These are phyloP conservation scores for Ligustrum vulgare DNA, from an alignment of 257 asterid species.

Conservation along the genomic window DNA sequence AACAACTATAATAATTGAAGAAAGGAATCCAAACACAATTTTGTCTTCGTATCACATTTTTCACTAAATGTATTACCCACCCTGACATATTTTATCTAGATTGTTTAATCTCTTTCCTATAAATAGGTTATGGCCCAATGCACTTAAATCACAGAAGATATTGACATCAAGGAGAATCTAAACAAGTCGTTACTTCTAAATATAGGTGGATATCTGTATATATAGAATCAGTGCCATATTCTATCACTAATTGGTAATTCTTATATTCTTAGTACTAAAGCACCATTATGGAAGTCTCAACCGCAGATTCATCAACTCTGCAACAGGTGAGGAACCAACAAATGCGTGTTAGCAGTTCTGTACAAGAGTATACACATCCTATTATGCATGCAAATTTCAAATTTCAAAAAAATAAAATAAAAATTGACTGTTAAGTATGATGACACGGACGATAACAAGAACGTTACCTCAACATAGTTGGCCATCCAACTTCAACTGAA, in stretches of 20 bases:
- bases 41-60: not conserved
- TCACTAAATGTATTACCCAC: not conserved
- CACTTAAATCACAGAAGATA: not conserved
- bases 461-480: not conserved
- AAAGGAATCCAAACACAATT: not conserved
- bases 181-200: not conserved
- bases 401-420: no score
- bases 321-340: not conserved
- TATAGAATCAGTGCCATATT: not conserved
- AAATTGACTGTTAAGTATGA: not conserved
- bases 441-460: not conserved
- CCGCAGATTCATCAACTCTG: not conserved
- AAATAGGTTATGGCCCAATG: not conserved
- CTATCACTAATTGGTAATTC: not conserved
- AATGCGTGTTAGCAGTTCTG: not conserved
- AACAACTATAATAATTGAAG: not conserved
- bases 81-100: not conserved
- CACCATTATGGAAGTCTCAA: not conserved
- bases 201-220: not conserved
- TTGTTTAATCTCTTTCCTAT: not conserved
- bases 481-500: not conserved
- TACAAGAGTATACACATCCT: not conserved
- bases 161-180: not conserved
- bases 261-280: not conserved
- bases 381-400: not conserved